Conservation (phyloP, 768 basidiomycete genomes). For the Tylopilus balloui region DNA sequence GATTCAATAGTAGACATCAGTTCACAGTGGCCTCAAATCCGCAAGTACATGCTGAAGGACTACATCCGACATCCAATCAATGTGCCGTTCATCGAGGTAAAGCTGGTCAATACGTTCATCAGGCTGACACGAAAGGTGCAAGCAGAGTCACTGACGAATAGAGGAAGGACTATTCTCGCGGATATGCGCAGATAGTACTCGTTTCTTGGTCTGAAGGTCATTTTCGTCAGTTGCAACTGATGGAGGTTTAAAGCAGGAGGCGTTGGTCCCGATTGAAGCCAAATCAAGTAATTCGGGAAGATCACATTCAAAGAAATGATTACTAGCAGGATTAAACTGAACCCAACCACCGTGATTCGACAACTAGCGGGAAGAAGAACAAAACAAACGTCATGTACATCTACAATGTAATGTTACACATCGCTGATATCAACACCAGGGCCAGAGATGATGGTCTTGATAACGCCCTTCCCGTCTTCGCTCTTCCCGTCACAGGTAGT, state of each 20-base stretch:
- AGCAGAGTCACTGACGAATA: conserved; percentile 54
- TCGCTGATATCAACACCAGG: conserved; percentile 54
- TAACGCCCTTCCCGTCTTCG: conserved; percentile 80
- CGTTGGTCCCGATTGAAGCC: no score
- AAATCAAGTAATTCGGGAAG: no score
- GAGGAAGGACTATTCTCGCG: conserved; percentile 63
- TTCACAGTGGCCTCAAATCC: conserved; percentile 70
- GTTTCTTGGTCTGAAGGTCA: conserved; percentile 72
- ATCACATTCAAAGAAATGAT: no score
- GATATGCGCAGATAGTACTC: conserved; percentile 82
- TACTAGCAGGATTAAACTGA: no score
- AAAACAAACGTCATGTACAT: background rate
- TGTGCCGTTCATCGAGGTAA: conserved; percentile 84
- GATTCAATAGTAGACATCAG: background rate
- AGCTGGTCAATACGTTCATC: conserved; percentile 39
- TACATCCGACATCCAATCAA: conserved; percentile 86
- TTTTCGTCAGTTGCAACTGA: no score
- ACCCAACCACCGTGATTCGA: no score
- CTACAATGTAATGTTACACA: conserved; percentile 20
- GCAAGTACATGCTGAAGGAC: conserved; percentile 76
- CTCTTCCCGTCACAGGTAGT: conserved; percentile 78
- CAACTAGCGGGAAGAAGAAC: no score
- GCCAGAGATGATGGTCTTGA: conserved; percentile 86
- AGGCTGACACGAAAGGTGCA: background rate
- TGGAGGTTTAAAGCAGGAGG: no score